Conservation (phyloP, 148 eudicot genomes). For the Amaranthus hypochondriacus region DNA sequence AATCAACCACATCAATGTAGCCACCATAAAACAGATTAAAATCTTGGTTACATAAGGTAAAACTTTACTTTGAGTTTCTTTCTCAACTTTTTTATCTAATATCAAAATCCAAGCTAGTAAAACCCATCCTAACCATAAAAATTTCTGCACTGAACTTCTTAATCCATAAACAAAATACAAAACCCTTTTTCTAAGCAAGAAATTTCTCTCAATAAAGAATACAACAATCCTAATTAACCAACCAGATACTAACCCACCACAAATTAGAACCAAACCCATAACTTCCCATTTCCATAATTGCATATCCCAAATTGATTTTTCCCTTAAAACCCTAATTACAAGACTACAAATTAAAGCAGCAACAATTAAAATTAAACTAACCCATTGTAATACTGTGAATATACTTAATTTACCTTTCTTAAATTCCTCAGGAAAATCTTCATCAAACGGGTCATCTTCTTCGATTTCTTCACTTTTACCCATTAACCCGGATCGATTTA, state of each 20-base stretch:
- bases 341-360: slow-evolving; percentile 61
- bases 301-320: slow-evolving; percentile 36
- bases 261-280: slow-evolving; percentile 53
- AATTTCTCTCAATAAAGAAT: slow-evolving; percentile 62
- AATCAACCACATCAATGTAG: slow-evolving; percentile 55
- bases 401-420: slow-evolving; percentile 46
- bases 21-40: slow-evolving; percentile 54
- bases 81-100: slow-evolving; percentile 49
- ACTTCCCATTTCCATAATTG: slow-evolving; percentile 76
- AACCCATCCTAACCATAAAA: slow-evolving; percentile 57
- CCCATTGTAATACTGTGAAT: slow-evolving; percentile 45
- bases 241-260: slow-evolving; percentile 64
- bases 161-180: slow-evolving; percentile 73
- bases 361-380: slow-evolving; percentile 55
- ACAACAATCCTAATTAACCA: slow-evolving; percentile 55
- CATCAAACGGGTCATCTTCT: slow-evolving; percentile 89
- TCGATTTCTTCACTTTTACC: slow-evolving; percentile 52
- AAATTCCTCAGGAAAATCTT: slow-evolving; percentile 78
- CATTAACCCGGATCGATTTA: slow-evolving; percentile 39
- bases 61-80: slow-evolving; percentile 35
- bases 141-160: slow-evolving; percentile 54
- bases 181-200: slow-evolving; percentile 54
- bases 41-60: slow-evolving; percentile 55
- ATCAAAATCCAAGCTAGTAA: slow-evolving; percentile 61
- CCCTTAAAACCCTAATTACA: slow-evolving; percentile 32